A percentile compares a stretch with the other conserved stretches of the same genome.
phyloP scores from a whole-genome alignment of 352 stramenopile genomes.

The Globisporangium perplexum region DNA sequence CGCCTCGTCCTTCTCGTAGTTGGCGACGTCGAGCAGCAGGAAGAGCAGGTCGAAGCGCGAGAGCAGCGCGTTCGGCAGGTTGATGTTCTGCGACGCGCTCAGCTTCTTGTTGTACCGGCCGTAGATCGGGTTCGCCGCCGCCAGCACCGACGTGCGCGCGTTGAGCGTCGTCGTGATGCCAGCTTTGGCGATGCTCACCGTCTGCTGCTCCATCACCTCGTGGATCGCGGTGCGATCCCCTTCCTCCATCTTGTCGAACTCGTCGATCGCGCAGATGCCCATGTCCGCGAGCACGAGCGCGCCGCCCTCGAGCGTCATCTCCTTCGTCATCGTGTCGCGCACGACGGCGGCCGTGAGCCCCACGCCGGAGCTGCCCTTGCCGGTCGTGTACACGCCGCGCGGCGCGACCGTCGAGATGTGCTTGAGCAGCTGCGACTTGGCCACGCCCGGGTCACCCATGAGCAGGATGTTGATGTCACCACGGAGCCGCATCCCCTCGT shows the following conservation, averaged over 20 bases:
- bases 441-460: conserved; percentile 97
- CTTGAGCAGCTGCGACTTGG: conserved; percentile 99
- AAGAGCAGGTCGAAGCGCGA: conserved; percentile 99
- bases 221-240: conserved; percentile 98
- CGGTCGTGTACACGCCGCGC: conserved; percentile 98
- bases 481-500: conserved; percentile 95
- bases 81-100: conserved; percentile 96
- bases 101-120: conserved; percentile 89
- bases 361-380: conserved; percentile 98
- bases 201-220: conserved; percentile 99
- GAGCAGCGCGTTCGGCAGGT: conserved; percentile 98
- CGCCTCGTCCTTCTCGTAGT: conserved; percentile 90
- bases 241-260: conserved; percentile 99
- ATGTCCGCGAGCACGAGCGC: conserved; percentile 98
- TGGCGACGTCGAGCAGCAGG: conserved; percentile 95
- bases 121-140: conserved; percentile 98
- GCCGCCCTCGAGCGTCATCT: conserved; percentile 91
- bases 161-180: conserved; percentile 98
- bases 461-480: conserved; percentile 99
- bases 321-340: conserved; percentile 93
- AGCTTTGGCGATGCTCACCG: conserved; percentile 98
- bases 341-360: conserved; percentile 97
- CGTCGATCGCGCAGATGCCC: conserved; percentile 98
- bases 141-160: conserved; percentile 96
- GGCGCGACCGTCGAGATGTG: conserved; percentile 96